These are phyloP conservation scores for Geoglossum glabrum DNA, from an alignment of 495 filamentous ascomycete genomes.

Conservation along the genomic window DNA sequence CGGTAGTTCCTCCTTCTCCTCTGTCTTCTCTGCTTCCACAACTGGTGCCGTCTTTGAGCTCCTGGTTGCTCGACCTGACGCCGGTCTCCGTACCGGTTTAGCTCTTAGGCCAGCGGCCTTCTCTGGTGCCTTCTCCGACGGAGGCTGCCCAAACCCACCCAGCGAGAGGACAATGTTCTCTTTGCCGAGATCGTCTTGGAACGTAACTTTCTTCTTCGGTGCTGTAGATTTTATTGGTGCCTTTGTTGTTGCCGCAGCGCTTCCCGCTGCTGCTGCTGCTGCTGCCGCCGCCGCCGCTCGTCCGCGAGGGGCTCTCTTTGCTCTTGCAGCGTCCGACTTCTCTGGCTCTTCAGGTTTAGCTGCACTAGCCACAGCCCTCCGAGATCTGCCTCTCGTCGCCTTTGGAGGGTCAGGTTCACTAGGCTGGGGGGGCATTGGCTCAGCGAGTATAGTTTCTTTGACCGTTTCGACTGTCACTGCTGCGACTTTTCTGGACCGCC, in stretches of 20 bases:
- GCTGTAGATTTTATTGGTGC: conserved; percentile 11
- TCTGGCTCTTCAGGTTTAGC: neutral
- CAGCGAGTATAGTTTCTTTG: neutral
- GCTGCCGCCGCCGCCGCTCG: neutral
- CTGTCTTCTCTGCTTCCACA: conserved; percentile 4
- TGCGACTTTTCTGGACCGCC: neutral
- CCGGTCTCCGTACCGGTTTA: conserved; percentile 28
- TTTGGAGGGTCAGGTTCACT: neutral
- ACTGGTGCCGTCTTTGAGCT: neutral
- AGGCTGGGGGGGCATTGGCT: neutral
- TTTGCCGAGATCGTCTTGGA: conserved; percentile 27
- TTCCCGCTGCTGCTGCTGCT: neutral
- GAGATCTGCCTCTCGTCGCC: conserved; percentile 6
- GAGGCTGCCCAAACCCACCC: conserved; percentile 11
- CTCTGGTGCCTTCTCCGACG: conserved; percentile 11
- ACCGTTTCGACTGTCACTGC: neutral
- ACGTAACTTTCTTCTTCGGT: conserved; percentile 34
- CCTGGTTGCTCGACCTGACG: conserved; percentile 6
- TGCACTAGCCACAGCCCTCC: neutral
- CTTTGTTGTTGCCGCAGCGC: neutral
- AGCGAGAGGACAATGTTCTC: conserved; percentile 12
- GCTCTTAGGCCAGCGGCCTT: conserved; percentile 23
- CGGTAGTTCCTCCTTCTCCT: conserved; percentile 10
- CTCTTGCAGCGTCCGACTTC: neutral
- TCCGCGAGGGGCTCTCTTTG: neutral